Percentiles rank a stretch among this genome's conserved stretches.
Evolutionary conservation across 148 eudicot genomes (phyloP).

Genomic region (Heliosperma pusillum): DNA sequence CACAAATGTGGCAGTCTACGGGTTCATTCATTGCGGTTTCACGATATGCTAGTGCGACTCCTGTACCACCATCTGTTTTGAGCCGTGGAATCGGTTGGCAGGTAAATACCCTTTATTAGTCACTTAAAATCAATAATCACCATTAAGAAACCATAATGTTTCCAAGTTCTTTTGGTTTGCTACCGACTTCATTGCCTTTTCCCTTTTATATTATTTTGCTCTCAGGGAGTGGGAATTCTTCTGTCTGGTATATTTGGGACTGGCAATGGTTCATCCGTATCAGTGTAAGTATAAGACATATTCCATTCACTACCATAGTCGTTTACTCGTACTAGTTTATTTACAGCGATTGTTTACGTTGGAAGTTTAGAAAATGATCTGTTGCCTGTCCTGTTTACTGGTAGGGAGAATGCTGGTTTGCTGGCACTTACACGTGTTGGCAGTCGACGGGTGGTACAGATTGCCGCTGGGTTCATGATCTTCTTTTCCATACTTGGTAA

Average conservation of each 20-base stretch:
- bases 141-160: background rate
- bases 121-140: constrained; percentile 1
- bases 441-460: constrained; percentile 89
- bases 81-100: constrained; percentile 99
- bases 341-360: background rate
- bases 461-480: constrained; percentile 92
- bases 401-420: constrained; percentile 94
- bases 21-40: constrained; percentile 86
- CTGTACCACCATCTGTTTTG: constrained; percentile 77
- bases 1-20: constrained; percentile 60
- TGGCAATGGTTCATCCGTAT: constrained; percentile 80
- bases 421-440: constrained; percentile 88
- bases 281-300: constrained; percentile 52
- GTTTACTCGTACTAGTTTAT: background rate
- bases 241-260: constrained; percentile 91
- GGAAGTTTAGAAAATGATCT: background rate
- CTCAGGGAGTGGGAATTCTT: constrained; percentile 79
- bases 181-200: constrained; percentile 11
- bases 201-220: constrained; percentile 9
- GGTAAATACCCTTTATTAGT: constrained; percentile 37
- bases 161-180: background rate
- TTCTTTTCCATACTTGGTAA: constrained; percentile 90
- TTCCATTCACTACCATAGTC: background rate
- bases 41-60: constrained; percentile 89
- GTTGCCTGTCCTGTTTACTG: constrained; percentile 8